These are phyloP conservation scores for Cicer yamashitae DNA, from an alignment of 306 rosid genomes.

Conservation along the genomic window DNA sequence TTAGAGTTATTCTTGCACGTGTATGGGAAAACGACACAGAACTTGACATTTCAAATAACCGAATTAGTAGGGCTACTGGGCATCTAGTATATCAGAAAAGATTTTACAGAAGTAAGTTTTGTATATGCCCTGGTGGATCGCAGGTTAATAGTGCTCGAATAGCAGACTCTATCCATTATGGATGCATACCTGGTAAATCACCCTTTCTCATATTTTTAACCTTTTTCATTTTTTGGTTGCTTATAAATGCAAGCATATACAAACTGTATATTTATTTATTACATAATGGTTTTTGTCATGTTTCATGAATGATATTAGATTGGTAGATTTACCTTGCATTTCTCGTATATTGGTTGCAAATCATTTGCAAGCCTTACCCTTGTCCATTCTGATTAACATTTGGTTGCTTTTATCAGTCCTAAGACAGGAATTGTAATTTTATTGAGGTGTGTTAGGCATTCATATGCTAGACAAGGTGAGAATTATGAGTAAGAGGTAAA, in stretches of 20 bases:
- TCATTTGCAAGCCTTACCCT: conserved; percentile 17
- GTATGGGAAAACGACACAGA: conserved; percentile 98
- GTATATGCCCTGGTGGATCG: conserved; percentile 99
- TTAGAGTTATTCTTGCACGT: conserved; percentile 92
- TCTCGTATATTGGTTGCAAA: conserved; percentile 23
- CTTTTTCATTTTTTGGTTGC: conserved; percentile 29
- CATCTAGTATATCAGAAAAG: conserved; percentile 82
- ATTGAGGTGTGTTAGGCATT: conserved; percentile 15
- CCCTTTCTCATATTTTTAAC: conserved; percentile 1
- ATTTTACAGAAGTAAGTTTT: conserved; percentile 83
- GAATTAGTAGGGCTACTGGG: conserved; percentile 90
- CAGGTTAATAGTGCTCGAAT: conserved; percentile 98
- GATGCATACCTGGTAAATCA: conserved; percentile 88
- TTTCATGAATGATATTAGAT: conserved; percentile 30
- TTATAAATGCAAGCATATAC: conserved; percentile 6
- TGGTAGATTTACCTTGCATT: conserved; percentile 19
- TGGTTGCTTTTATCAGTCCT: conserved; percentile 16
- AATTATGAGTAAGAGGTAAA: background rate
- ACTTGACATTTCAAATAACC: conserved; percentile 85
- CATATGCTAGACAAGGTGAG: background rate
- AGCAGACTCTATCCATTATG: conserved; percentile 93
- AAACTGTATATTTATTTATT: conserved; percentile 9
- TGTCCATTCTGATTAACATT: conserved; percentile 24
- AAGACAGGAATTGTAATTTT: conserved; percentile 27
- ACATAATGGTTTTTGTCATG: background rate